Conservation (phyloP, 129 eudicot genomes). For the Pittosporum tobira region DNA sequence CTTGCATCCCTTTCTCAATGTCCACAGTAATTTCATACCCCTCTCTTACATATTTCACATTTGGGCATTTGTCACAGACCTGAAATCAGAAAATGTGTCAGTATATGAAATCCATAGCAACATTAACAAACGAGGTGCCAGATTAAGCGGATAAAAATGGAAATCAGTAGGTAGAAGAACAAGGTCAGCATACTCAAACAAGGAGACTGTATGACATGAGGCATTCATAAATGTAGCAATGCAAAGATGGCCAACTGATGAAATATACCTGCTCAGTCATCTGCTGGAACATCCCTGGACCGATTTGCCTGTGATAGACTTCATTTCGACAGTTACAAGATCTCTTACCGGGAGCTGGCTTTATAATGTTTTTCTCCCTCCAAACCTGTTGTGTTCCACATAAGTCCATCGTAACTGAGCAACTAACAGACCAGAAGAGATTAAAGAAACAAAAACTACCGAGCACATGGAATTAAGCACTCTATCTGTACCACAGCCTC, state of each 20-base stretch:
- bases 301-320: slow-evolving; percentile 95
- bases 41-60: slow-evolving; percentile 85
- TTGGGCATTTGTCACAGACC: slow-evolving; percentile 95
- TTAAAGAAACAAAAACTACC: not conserved
- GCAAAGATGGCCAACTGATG: slow-evolving; percentile 21
- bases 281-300: slow-evolving; percentile 99
- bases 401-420: not conserved
- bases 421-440: slow-evolving; percentile 21
- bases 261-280: slow-evolving; percentile 93
- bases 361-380: slow-evolving; percentile 93
- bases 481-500: no score
- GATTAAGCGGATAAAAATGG: no score
- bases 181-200: not conserved
- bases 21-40: no score
- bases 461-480: slow-evolving; percentile 6
- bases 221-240: no score
- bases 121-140: no score
- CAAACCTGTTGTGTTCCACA: slow-evolving; percentile 56
- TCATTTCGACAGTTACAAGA: slow-evolving; percentile 82
- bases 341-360: slow-evolving; percentile 97
- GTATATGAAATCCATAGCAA: not conserved
- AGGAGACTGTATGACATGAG: no score
- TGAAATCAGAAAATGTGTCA: slow-evolving; percentile 19
- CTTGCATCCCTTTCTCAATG: slow-evolving; percentile 99
- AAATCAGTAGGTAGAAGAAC: not conserved